These are phyloP conservation scores for Pseudogymnoascus sp. DNA, from an alignment of 2,329 filamentous ascomycete genomes.

Conservation along the genomic window DNA sequence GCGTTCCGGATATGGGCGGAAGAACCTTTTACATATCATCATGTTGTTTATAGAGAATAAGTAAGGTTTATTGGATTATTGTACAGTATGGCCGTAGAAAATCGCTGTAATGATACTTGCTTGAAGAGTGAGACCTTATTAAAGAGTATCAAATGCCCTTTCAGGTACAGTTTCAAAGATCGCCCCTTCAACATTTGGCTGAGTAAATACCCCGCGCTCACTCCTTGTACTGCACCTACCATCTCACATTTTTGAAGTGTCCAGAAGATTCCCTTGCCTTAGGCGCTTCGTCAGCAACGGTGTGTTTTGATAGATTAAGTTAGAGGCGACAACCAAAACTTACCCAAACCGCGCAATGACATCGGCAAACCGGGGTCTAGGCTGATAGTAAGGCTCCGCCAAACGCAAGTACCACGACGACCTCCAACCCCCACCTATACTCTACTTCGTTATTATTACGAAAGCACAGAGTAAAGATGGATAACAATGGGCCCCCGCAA, in stretches of 20 bases:
- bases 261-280: slow-evolving; percentile 1
- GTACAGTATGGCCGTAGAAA: background rate
- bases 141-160: background rate
- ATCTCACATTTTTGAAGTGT: background rate
- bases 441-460: background rate
- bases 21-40: slow-evolving; percentile 3
- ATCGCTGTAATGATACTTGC: background rate
- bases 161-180: background rate
- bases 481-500: background rate
- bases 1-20: slow-evolving; percentile 9
- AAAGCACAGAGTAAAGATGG: slow-evolving; percentile 2
- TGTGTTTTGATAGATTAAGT: slow-evolving; percentile 1
- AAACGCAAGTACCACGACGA: background rate
- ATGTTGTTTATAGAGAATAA: slow-evolving; percentile 7
- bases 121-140: background rate
- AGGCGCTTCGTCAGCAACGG: slow-evolving; percentile 5
- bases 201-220: slow-evolving; percentile 5
- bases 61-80: background rate
- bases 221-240: background rate
- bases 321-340: slow-evolving; percentile 5
- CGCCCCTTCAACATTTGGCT: background rate
- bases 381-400: slow-evolving; percentile 3
- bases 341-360: slow-evolving; percentile 2
- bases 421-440: background rate
- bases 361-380: slow-evolving; percentile 6